Evolutionary conservation across 345 rosid genomes (phyloP).

Genomic region (Eucalyptus globulus): DNA sequence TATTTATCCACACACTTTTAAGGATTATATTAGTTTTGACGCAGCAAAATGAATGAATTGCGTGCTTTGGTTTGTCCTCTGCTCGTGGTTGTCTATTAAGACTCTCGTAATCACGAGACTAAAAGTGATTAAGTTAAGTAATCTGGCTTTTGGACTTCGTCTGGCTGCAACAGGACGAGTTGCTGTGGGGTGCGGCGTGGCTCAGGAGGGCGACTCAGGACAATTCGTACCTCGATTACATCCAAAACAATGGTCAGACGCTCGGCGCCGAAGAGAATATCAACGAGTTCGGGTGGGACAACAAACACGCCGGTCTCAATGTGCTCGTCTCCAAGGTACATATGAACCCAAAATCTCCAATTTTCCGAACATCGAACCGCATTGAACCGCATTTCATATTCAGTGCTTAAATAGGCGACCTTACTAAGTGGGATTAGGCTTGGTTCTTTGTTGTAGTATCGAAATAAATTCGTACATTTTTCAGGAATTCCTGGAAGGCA

Average conservation of each 20-base stretch:
- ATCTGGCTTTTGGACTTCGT: background rate
- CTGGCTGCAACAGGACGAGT: slow-evolving; percentile 53
- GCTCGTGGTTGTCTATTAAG: background rate
- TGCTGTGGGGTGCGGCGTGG: slow-evolving; percentile 99
- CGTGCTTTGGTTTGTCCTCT: background rate
- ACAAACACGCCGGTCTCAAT: slow-evolving; percentile 90
- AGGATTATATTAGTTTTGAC: background rate
- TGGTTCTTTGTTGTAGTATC: background rate
- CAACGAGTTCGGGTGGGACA: slow-evolving; percentile 97
- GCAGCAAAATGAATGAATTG: background rate
- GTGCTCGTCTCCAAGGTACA: slow-evolving; percentile 83
- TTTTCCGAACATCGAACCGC: background rate
- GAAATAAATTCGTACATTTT: background rate
- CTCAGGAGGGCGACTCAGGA: slow-evolving; percentile 65
- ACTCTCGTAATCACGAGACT: background rate
- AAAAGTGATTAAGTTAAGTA: background rate
- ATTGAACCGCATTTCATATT: background rate
- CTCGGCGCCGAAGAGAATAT: slow-evolving; percentile 88
- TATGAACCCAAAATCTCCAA: background rate
- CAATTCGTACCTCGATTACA: slow-evolving; percentile 51
- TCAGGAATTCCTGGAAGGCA: slow-evolving; percentile 66
- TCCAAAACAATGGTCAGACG: slow-evolving; percentile 65
- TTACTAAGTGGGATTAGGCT: background rate
- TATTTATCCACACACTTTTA: background rate
- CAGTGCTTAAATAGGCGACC: background rate